Conservation (phyloP, 495 filamentous ascomycete genomes). For the Aspergillus incahuasiensis region DNA sequence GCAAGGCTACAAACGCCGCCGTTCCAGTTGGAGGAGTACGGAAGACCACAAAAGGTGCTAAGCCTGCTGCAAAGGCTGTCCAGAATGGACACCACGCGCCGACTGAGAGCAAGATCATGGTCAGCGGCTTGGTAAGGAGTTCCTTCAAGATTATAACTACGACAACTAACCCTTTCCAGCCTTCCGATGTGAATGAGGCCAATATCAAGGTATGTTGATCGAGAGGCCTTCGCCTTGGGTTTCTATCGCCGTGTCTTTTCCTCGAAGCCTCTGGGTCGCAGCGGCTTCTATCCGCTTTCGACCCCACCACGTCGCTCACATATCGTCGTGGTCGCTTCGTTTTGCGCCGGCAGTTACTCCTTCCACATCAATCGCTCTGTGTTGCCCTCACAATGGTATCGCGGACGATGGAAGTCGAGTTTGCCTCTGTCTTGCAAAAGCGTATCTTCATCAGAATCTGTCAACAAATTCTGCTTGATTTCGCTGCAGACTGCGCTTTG, state of each 20-base stretch:
- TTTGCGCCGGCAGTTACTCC: constrained; percentile 38
- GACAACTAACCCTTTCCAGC: constrained; percentile 59
- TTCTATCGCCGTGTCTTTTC: constrained; percentile 49
- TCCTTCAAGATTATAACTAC: not conserved
- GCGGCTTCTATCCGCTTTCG: constrained; percentile 34
- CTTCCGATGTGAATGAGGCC: constrained; percentile 86
- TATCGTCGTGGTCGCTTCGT: constrained; percentile 24
- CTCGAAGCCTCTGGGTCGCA: constrained; percentile 43
- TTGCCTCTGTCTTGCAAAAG: constrained; percentile 37
- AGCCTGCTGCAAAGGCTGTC: constrained; percentile 55
- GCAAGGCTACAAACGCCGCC: constrained; percentile 48
- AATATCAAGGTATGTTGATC: constrained; percentile 99
- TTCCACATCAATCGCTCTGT: constrained; percentile 31
- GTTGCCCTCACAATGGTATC: constrained; percentile 25
- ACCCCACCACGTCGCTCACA: constrained; percentile 27
- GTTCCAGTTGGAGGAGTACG: constrained; percentile 82
- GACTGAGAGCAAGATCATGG: constrained; percentile 90
- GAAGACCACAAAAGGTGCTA: constrained; percentile 66
- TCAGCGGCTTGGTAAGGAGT: constrained; percentile 90
- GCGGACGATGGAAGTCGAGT: constrained; percentile 45
- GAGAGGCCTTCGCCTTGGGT: constrained; percentile 53
- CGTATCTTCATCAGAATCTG: constrained; percentile 17
- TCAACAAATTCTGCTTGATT: constrained; percentile 21
- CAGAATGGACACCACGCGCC: constrained; percentile 56
- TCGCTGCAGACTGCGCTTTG: constrained; percentile 36